Conservation (phyloP, 2,329 filamentous ascomycete genomes). For the Mycosphaerella arachidis region DNA sequence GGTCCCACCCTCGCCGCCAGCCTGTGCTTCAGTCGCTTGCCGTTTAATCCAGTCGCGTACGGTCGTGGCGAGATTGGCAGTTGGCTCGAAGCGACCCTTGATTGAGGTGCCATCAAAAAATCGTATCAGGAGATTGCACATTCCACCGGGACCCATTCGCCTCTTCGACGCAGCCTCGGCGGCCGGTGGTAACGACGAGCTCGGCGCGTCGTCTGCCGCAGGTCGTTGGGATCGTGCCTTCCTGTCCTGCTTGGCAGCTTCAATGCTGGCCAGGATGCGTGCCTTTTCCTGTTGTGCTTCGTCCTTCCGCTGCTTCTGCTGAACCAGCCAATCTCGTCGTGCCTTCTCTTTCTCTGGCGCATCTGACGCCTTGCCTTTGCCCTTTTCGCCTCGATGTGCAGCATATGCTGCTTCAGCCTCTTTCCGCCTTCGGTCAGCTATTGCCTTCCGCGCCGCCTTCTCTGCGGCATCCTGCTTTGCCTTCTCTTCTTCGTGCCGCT, state of each 20-base stretch:
- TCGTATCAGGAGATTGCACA: conserved; percentile 62
- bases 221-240: conserved; percentile 51
- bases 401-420: conserved; percentile 35
- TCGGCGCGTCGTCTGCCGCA: conserved; percentile 9
- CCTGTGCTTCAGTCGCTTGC: conserved; percentile 23
- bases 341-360: conserved; percentile 31
- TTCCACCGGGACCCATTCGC: conserved; percentile 19
- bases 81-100: conserved; percentile 59
- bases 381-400: conserved; percentile 20
- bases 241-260: conserved; percentile 69
- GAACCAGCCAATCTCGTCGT: conserved; percentile 32
- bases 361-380: conserved; percentile 33
- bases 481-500: conserved; percentile 40
- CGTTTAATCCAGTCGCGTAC: conserved; percentile 75
- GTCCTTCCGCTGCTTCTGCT: conserved; percentile 57
- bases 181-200: conserved; percentile 10
- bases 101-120: conserved; percentile 81
- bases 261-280: conserved; percentile 69
- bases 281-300: conserved; percentile 65
- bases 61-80: conserved; percentile 59
- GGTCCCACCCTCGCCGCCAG: conserved; percentile 38
- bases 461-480: conserved; percentile 46
- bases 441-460: conserved; percentile 41
- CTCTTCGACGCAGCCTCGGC: conserved; percentile 17
- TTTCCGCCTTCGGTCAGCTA: conserved; percentile 35